phyloP scores from a whole-genome alignment of 2,329 filamentous ascomycete genomes.

The Fusarium nelsonii region DNA sequence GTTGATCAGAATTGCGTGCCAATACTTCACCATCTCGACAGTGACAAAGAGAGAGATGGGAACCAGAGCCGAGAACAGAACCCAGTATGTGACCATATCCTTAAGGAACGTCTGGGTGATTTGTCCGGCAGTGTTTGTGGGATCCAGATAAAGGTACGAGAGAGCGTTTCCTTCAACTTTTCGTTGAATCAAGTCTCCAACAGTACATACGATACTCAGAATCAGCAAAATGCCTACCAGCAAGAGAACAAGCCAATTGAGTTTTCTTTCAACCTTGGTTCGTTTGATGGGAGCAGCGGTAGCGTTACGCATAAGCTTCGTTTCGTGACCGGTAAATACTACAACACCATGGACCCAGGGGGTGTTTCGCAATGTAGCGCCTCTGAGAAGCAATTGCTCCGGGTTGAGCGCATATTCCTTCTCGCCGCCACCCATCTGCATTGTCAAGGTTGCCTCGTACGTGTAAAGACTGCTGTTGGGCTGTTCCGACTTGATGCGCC shows the following conservation, averaged over 20 bases:
- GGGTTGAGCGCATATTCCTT: constrained; percentile 91
- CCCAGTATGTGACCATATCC: constrained; percentile 98
- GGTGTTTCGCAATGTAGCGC: constrained; percentile 93
- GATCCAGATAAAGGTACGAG: constrained; percentile 77
- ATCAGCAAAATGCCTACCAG: constrained; percentile 85
- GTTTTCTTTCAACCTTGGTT: constrained; percentile 92
- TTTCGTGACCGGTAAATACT: constrained; percentile 94
- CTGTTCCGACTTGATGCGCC: constrained; percentile 91
- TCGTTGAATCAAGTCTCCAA: constrained; percentile 88
- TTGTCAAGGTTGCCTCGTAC: constrained; percentile 94
- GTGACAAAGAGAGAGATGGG: constrained; percentile 99
- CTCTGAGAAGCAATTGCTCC: constrained; percentile 92
- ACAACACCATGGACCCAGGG: constrained; percentile 97
- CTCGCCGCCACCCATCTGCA: constrained; percentile 90
- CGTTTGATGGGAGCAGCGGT: constrained; percentile 98
- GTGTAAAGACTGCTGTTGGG: constrained; percentile 99
- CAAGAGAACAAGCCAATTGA: constrained; percentile 93
- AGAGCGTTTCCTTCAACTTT: constrained; percentile 72
- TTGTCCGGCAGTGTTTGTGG: constrained; percentile 64
- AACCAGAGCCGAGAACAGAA: constrained; percentile 94
- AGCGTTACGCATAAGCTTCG: constrained; percentile 98
- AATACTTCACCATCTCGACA: constrained; percentile 97
- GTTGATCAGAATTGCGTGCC: constrained; percentile 96
- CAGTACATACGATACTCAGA: constrained; percentile 89
- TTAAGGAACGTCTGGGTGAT: constrained; percentile 86